Base-by-base conservation (phyloP, 2,329 filamentous ascomycete species). In the Pseudogymnoascus sp. region DNA sequence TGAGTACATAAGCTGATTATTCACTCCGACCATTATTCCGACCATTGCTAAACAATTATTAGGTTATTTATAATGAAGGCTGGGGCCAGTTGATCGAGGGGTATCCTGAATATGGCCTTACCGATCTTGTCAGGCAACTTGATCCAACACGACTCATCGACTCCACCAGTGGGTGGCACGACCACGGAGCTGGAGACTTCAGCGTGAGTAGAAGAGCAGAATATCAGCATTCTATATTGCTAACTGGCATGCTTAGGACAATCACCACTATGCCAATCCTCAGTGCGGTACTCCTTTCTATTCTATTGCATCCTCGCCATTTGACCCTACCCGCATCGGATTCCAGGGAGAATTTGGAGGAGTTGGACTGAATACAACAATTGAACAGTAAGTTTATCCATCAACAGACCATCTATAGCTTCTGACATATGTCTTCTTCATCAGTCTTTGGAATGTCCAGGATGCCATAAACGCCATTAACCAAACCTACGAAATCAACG, bases 341-440 rank as follows among this genome's bases (percentile, higher is more conserved):
- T 80, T 90, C 67, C 86, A 89, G 66, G 87, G 87, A 29, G 88
- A 90, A 68, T 90, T 89, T 63, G 87, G 87, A 2, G 87, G 87
- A 0, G 80, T 89, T 11, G 88, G 87, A 0, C 79, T 86, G 59
- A 88, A 88, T 61, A 80, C 86, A 3, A 82, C 84, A 0, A 81
- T 80, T 13, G 81, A 87, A 1, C 77, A 89, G 82, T 85, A 71
- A 71, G 80, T 76, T 33, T 7, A 56, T 1, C n/a, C 10, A 19
- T 6, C 26, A 56, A 21, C 14, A 6, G 19, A 7, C 14, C 19
- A 3, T 21, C 5, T 47, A 24, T 2, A 4, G 1, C 14, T 33
- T 10, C 1, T 21, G 13, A 47, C 6, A n/a, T 3, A 38, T 7
- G 35, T 24, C 14, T 26, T 19, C 26, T 19, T 10, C 13, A 2